These are phyloP conservation scores for Crithidia expoeki DNA, from an alignment of 208 protist genomes.

Conservation along the genomic window DNA sequence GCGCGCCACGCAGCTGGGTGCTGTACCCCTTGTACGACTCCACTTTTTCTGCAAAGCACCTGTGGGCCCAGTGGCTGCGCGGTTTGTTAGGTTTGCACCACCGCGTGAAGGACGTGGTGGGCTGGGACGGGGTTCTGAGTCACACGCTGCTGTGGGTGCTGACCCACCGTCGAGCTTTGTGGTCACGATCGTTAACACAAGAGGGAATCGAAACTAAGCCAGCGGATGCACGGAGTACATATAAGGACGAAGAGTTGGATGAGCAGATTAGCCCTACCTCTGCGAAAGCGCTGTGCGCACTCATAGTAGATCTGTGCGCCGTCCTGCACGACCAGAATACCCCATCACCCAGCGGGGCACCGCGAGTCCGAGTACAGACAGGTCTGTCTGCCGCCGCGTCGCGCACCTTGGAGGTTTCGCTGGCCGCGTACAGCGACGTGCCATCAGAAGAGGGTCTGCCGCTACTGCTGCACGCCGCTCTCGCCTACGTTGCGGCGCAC, in stretches of 20 bases:
- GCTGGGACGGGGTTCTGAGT: conserved; percentile 51
- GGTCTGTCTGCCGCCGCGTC: conserved; percentile 25
- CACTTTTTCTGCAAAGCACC: conserved; percentile 26
- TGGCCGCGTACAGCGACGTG: conserved; percentile 27
- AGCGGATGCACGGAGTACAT: background rate
- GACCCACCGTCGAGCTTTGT: conserved; percentile 32
- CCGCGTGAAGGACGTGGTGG: conserved; percentile 42
- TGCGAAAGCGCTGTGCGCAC: conserved; percentile 22
- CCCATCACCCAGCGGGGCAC: background rate
- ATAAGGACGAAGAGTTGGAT: background rate
- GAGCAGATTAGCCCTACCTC: conserved; percentile 2
- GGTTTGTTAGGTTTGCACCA: conserved; percentile 40
- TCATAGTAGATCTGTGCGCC: conserved; percentile 37
- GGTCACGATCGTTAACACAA: background rate
- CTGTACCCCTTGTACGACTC: conserved; percentile 55
- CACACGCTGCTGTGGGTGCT: conserved; percentile 56
- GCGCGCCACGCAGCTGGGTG: conserved; percentile 46
- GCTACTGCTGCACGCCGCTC: conserved; percentile 22
- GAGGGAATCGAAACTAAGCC: background rate
- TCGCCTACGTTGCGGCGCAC: conserved; percentile 40
- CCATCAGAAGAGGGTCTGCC: conserved; percentile 46
- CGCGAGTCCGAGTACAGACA: background rate
- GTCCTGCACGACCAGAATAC: conserved; percentile 18
- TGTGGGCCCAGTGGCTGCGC: conserved; percentile 55
- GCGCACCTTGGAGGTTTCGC: conserved; percentile 31